These are phyloP conservation scores for Mrakia frigida DNA, from an alignment of 768 basidiomycete genomes.

Conservation along the genomic window DNA sequence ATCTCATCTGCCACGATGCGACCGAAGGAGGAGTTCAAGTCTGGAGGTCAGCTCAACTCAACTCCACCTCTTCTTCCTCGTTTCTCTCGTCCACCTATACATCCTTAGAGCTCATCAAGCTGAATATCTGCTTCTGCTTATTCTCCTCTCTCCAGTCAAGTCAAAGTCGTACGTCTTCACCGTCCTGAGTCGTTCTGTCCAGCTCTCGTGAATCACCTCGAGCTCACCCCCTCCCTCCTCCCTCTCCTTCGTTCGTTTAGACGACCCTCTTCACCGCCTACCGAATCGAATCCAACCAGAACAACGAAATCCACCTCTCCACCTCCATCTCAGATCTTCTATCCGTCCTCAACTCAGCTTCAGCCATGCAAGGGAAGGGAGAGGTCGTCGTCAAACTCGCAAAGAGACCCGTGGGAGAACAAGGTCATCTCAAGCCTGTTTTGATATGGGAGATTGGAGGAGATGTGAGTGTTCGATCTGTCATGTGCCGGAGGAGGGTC, in stretches of 20 bases:
- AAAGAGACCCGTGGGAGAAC: slow-evolving; percentile 50
- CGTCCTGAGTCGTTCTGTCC: slow-evolving; percentile 55
- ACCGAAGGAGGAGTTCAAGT: slow-evolving; percentile 82
- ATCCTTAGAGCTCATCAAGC: neutral
- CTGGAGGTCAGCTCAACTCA: slow-evolving; percentile 58
- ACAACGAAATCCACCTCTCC: slow-evolving; percentile 73
- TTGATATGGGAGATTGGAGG: slow-evolving; percentile 33
- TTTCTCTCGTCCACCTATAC: slow-evolving; percentile 39
- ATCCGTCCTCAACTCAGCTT: slow-evolving; percentile 51
- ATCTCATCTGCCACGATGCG: slow-evolving; percentile 77
- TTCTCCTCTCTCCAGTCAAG: slow-evolving; percentile 32
- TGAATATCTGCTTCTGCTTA: neutral
- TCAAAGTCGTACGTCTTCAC: slow-evolving; percentile 45
- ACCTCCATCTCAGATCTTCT: slow-evolving; percentile 69
- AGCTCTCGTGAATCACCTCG: neutral
- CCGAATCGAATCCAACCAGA: slow-evolving; percentile 73
- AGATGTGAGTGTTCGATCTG: slow-evolving; percentile 12
- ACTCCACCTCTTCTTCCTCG: neutral
- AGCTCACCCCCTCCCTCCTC: slow-evolving; percentile 2
- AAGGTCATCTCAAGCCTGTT: slow-evolving; percentile 16
- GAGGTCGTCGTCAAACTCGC: slow-evolving; percentile 77
- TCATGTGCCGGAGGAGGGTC: neutral
- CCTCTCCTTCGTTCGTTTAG: neutral
- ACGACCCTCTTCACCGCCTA: slow-evolving; percentile 64
- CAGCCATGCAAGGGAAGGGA: slow-evolving; percentile 51